Evolutionary conservation across 345 rosid species (phyloP), one percentile per base, ranked within the genome.

Genomic region (Salix koriyanagi): DNA sequence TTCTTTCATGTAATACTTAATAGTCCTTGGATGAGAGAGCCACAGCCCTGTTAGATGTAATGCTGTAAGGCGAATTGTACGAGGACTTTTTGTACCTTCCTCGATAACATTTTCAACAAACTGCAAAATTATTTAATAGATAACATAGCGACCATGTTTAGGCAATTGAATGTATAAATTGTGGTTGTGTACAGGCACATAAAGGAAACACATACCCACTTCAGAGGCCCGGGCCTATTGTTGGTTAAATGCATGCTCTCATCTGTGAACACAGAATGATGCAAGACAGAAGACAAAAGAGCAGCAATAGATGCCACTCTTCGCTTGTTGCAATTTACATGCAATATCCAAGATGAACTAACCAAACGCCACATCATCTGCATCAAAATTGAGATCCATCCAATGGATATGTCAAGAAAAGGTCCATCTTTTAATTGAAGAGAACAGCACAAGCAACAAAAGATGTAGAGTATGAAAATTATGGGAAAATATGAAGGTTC

Each of bases 31-130:
- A 85, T 88, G 81, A 75, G 89, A 84, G 64, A 92, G 90, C 91
- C 90, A 95, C 41, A 95, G 87, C 79, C 99, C 99, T 54, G 99
- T 90, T 72, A 95, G 81, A 88, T 95, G 99, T 74, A 95, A 87
- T 75, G 99, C 95, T 3, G 88, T 91, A 79, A 95, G 94, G 73
- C 99, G 97, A 84, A 95, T 88, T n/a, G 99, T 95, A 48, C 99
- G 92, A 13, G 99, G 99, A 81, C 99, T 95, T 87, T 90, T 95
- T 32, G 86, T 85, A 68, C 99, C 99, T 89, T 91, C 97, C 87
- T 90, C 89, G 2, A 95, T 89, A 81, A 95, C 80, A 79, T 88
- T 92, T 85, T 87, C 92, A 70, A 91, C 85, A 85, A 95, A 93
- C 99, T 95, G 86, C 80, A 81, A 75, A 23, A 71, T 64, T 13